Evolutionary conservation across 805 yeast genomes (phyloP), one percentile per base, ranked within the genome.

Genomic region (Teunomyces lycoperdinae): DNA sequence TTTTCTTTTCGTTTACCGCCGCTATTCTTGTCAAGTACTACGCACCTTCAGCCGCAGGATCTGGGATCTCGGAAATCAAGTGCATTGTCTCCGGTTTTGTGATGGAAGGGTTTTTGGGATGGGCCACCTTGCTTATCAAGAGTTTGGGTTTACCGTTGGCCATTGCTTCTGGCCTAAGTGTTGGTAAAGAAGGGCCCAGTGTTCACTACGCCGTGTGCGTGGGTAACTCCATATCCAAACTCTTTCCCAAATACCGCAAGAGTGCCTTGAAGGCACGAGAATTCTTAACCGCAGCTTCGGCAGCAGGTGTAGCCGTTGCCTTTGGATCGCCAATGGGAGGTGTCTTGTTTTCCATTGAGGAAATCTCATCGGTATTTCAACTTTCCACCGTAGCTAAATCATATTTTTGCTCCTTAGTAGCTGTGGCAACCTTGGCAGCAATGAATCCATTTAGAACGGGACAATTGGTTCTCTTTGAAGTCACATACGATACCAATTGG

Each of bases 241-340:
- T 81, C 39, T 74, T 85, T 48, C 58, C 60, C 17, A 63, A 65
- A 49, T 79, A 77, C 54, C 63, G 68, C n/a, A 66, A 65, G 44
- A 73, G 79, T 16, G 78, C 80, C 9, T 63, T 74, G 4, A 76
- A 61, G 46, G 67, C 70, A 9, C 56, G 82, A 26, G 91, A 87
- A 52, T 80, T 85, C 45, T 68, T 94, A 45, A 83, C 92, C 0
- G 97, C 99, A 0, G 85, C 96, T 3, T 80, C 97, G 8, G 98
- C 97, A 3, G 96, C 99, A 1, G 99, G 99, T 45, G 98, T 94
- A 7, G 98, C 98, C 0, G 98, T 94, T 7, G 99, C 98, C 0
- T 94, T 94, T 72, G 98, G 96, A 0, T 81, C 91, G 9, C 99
- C 99, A 0, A 89, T 92, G 71, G 96, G 96, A 24, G 99, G 99